Percentiles rank a stretch among this genome's conserved stretches.
Conservation (phyloP, 495 filamentous ascomycete genomes). For the Tuber brumale region DNA sequence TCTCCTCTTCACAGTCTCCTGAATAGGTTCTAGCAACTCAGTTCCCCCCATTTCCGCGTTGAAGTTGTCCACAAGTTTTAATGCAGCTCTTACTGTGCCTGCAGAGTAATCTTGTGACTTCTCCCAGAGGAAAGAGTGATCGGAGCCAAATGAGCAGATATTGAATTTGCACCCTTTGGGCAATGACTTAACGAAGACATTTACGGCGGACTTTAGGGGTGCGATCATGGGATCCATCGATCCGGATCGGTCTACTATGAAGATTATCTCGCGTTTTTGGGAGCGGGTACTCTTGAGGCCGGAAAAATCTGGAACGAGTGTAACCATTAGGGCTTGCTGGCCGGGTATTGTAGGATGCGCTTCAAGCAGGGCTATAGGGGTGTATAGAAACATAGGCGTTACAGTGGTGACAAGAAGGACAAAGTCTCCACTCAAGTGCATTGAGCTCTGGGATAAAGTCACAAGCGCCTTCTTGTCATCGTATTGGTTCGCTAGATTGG, state of each 20-base stretch:
- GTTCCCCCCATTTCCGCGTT: constrained; percentile 56
- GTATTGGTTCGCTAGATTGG: constrained; percentile 44
- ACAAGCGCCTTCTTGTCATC: constrained; percentile 54
- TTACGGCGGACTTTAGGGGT: constrained; percentile 52
- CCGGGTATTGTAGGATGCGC: constrained; percentile 53
- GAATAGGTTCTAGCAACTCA: constrained; percentile 54
- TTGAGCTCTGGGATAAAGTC: constrained; percentile 49
- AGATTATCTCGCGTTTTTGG: constrained; percentile 56
- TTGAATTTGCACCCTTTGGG: constrained; percentile 64
- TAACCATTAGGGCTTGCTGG: constrained; percentile 60
- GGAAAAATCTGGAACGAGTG: constrained; percentile 57
- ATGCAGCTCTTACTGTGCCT: constrained; percentile 49
- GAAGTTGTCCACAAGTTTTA: constrained; percentile 49
- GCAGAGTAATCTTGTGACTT: constrained; percentile 53
- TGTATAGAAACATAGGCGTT: constrained; percentile 46
- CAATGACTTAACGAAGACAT: constrained; percentile 60
- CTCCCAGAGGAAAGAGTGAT: constrained; percentile 53
- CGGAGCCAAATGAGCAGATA: constrained; percentile 61
- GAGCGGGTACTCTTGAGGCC: constrained; percentile 43
- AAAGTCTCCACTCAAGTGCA: constrained; percentile 50
- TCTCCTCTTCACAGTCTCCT: constrained; percentile 48
- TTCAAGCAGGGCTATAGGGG: constrained; percentile 58
- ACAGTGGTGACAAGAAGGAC: constrained; percentile 52
- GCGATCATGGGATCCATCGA: constrained; percentile 56
- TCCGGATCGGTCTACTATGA: constrained; percentile 60